These are phyloP conservation scores for Geotrichum aggregatum DNA, from an alignment of 1,139 yeast genomes.

Conservation along the genomic window DNA sequence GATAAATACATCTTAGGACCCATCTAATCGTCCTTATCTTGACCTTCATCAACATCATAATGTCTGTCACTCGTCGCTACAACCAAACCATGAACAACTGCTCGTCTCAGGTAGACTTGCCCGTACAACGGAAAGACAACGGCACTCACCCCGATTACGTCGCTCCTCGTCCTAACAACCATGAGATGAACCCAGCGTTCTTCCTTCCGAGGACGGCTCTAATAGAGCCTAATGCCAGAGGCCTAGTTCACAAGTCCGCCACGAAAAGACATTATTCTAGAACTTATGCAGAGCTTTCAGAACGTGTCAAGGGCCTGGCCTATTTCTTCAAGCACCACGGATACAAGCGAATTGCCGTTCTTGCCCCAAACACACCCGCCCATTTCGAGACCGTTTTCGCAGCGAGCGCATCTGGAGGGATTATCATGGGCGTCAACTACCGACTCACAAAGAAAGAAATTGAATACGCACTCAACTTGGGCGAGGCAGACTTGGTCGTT, in stretches of 20 bases:
- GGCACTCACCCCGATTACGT: slow-evolving; percentile 5
- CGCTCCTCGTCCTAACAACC: slow-evolving; percentile 26
- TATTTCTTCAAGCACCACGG: slow-evolving; percentile 32
- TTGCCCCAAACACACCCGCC: slow-evolving; percentile 42
- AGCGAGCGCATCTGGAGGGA: slow-evolving; percentile 38
- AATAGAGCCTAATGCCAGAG: slow-evolving; percentile 38
- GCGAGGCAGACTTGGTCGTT: slow-evolving; percentile 37
- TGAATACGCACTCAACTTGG: slow-evolving; percentile 35
- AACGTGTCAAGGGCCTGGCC: slow-evolving; percentile 36
- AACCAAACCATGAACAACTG: slow-evolving; percentile 4
- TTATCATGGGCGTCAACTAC: slow-evolving; percentile 39
- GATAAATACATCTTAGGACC: too few species aligned
- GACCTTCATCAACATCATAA: not conserved
- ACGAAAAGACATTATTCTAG: slow-evolving; percentile 29
- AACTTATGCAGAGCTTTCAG: slow-evolving; percentile 35
- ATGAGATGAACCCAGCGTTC: slow-evolving; percentile 39
- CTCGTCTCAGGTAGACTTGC: not conserved
- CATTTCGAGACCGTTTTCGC: slow-evolving; percentile 40
- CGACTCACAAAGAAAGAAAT: slow-evolving; percentile 37
- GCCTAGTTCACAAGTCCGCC: slow-evolving; percentile 35
- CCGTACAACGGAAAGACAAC: not conserved
- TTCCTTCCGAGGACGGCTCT: slow-evolving; percentile 39
- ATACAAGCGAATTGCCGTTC: slow-evolving; percentile 36
- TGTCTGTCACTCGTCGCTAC: slow-evolving; percentile 1
- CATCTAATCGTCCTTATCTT: too few species aligned